phyloP scores from a whole-genome alignment of 2,329 filamentous ascomycete genomes.

The Xylariaceae sp. region DNA sequence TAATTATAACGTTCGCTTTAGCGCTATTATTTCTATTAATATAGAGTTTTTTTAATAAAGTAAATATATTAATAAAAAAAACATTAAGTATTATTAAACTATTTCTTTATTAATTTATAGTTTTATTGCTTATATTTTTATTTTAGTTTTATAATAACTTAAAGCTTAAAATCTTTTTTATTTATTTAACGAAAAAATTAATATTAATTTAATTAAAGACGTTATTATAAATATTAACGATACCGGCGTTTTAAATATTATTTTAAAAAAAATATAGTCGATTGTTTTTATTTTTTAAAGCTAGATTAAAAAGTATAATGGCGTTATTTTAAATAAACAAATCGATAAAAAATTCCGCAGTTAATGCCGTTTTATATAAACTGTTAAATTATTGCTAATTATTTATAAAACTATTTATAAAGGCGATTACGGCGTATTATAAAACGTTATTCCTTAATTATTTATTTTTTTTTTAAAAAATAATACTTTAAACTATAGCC shows the following conservation, averaged over 20 bases:
- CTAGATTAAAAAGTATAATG: no score
- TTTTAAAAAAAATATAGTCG: no score
- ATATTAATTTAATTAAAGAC: not conserved
- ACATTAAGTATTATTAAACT: not conserved
- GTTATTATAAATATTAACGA: not conserved
- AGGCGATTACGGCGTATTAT: no score
- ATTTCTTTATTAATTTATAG: not conserved
- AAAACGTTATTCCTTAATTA: not conserved
- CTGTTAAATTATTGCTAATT: not conserved
- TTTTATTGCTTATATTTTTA: not conserved
- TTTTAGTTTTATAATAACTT: not conserved
- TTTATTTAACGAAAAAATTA: not conserved
- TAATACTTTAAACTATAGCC: not conserved
- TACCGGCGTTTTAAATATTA: no score
- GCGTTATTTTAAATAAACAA: constrained; percentile 1
- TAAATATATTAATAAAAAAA: no score
- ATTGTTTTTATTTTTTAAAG: no score
- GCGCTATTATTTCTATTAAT: no score
- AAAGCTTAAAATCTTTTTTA: not conserved
- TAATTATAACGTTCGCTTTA: no score
- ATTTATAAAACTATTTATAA: not conserved
- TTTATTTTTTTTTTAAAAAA: constrained; percentile 1
- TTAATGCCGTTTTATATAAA: constrained; percentile 1
- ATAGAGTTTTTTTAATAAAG: constrained; percentile 1
- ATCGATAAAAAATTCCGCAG: not conserved